Conservation (phyloP, 805 yeast genomes). For the Yarrowia deformans region DNA sequence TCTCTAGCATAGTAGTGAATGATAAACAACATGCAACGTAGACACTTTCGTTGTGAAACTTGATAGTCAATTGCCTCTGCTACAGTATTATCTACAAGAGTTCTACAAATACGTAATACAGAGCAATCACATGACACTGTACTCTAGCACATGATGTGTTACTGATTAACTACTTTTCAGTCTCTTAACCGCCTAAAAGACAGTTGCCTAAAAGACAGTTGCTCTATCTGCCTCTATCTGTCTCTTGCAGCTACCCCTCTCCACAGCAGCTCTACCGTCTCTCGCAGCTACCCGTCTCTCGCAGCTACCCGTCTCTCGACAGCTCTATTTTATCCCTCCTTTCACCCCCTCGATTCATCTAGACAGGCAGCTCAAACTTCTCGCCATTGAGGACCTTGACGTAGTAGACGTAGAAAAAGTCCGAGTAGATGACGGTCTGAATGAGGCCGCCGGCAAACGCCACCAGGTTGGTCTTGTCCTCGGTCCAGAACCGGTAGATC, state of each 20-base stretch:
- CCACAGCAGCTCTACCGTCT: too few species aligned
- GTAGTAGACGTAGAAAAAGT: slow-evolving; percentile 93
- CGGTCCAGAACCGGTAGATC: slow-evolving; percentile 80
- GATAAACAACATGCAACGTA: too few species aligned
- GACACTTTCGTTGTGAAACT: too few species aligned
- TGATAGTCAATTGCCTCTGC: too few species aligned
- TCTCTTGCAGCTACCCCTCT: too few species aligned
- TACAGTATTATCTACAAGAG: too few species aligned
- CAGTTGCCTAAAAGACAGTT: too few species aligned
- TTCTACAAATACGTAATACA: too few species aligned
- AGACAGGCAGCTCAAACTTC: slow-evolving; percentile 73
- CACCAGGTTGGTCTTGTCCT: slow-evolving; percentile 69
- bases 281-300: too few species aligned
- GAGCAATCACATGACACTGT: too few species aligned
- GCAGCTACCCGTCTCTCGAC: not conserved
- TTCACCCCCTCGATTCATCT: slow-evolving; percentile 7
- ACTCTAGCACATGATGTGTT: not conserved
- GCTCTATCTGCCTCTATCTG: too few species aligned
- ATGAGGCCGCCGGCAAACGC: slow-evolving; percentile 80
- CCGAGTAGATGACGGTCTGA: slow-evolving; percentile 90
- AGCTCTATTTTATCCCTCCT: not conserved
- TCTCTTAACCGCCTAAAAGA: not conserved
- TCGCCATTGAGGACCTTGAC: slow-evolving; percentile 76
- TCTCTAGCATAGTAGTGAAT: too few species aligned
- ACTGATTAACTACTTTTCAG: not conserved